phyloP scores from a whole-genome alignment of 2,329 filamentous ascomycete species.

The Macroventuria anomochaeta region DNA sequence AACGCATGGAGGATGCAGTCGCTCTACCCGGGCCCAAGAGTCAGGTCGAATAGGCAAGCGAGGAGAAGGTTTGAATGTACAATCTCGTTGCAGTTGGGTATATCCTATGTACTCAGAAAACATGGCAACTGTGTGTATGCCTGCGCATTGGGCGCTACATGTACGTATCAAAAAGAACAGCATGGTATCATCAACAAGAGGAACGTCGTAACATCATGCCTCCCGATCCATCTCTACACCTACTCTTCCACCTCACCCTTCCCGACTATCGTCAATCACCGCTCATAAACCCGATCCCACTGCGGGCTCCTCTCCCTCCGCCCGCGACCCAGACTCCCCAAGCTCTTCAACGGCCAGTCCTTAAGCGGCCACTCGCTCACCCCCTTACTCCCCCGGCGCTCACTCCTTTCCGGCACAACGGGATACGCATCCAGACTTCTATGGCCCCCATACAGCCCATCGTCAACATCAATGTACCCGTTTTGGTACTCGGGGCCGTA shows the following conservation, averaged over 20 bases:
- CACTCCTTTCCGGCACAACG: constrained; percentile 13
- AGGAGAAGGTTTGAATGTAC: too few species aligned
- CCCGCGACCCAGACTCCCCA: constrained; percentile 19
- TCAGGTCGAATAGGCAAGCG: too few species aligned
- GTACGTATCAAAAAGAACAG: background rate
- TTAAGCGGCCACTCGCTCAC: constrained; percentile 43
- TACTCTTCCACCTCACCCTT: too few species aligned
- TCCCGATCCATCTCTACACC: too few species aligned
- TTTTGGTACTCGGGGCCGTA: constrained; percentile 40
- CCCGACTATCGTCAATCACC: too few species aligned
- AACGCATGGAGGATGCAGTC: too few species aligned
- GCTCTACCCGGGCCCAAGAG: too few species aligned
- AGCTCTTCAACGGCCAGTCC: constrained; percentile 11
- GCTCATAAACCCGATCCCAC: constrained; percentile 44
- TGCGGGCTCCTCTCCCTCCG: constrained; percentile 36
- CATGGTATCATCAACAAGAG: constrained; percentile 8
- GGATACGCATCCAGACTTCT: constrained; percentile 38
- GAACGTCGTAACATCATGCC: background rate
- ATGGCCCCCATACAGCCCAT: constrained; percentile 41
- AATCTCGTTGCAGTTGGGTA: background rate
- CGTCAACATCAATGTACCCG: constrained; percentile 31
- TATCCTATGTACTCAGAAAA: background rate
- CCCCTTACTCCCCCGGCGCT: constrained; percentile 15
- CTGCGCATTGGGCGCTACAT: background rate
- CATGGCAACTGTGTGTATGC: background rate